These are phyloP conservation scores for Elongisporangium undulatum DNA, from an alignment of 352 stramenopile genomes.

Conservation along the genomic window DNA sequence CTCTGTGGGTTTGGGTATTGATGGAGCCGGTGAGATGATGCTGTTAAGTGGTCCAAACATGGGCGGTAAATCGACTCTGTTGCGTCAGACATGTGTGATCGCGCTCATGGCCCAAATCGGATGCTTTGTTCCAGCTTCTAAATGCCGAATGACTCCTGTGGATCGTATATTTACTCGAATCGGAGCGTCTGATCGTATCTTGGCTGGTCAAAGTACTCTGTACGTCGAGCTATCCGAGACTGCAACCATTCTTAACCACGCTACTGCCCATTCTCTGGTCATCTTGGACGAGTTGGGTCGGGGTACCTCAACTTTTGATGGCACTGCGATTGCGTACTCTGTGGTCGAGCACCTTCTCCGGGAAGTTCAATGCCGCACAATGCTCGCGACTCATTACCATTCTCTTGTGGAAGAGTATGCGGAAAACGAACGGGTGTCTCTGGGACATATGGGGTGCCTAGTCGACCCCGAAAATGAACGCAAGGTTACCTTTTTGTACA, in stretches of 20 bases:
- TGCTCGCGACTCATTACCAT: conserved; percentile 99
- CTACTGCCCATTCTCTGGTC: conserved; percentile 94
- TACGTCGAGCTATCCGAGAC: conserved; percentile 99
- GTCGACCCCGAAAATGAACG: conserved; percentile 78
- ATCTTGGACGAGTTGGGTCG: conserved; percentile 99
- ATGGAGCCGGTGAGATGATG: conserved; percentile 66
- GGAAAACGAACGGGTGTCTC: conserved; percentile 47
- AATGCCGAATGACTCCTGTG: conserved; percentile 93
- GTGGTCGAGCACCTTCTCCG: conserved; percentile 93
- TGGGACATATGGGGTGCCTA: conserved; percentile 83
- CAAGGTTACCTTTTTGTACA: conserved; percentile 99
- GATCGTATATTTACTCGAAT: conserved; percentile 99
- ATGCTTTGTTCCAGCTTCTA: conserved; percentile 96
- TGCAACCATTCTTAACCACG: conserved; percentile 95
- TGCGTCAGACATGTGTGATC: conserved; percentile 98
- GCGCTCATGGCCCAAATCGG: conserved; percentile 99
- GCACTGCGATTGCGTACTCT: conserved; percentile 96
- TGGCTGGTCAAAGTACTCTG: conserved; percentile 99
- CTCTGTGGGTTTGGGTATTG: conserved; percentile 88
- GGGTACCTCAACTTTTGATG: conserved; percentile 98
- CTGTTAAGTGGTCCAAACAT: conserved; percentile 98
- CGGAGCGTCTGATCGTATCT: conserved; percentile 96
- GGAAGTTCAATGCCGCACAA: conserved; percentile 87
- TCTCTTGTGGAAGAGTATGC: conserved; percentile 90
- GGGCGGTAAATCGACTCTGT: conserved; percentile 97